Base-by-base conservation (phyloP, 352 stramenopile genomes). In the Phytophthora aleatoria region DNA sequence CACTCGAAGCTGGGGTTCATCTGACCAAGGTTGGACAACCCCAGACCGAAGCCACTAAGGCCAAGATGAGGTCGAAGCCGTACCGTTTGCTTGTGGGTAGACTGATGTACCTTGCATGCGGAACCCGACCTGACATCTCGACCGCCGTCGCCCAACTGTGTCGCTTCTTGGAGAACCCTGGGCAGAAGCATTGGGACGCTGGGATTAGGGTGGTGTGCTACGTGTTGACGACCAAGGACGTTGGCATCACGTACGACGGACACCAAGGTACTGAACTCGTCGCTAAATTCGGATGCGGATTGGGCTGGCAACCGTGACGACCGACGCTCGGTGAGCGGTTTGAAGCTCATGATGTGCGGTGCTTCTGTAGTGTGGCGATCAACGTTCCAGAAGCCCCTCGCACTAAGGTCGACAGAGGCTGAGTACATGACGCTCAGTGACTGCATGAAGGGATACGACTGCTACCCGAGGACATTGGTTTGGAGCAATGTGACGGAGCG, bases 401-500 rank as follows among this genome's bases (percentile, higher is more conserved):
- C 52, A 15, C 39, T 73, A 0, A 62, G 64, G 35, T 63, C 54
- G 12, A 59, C 58, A 15, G 58, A 77, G 38, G 69, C 58, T 15
- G 64, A 77, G 43, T 77, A 73, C 59, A 64, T 74, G 64, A 59
- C 59, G 26, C 49, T 71, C 28, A 56, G 39, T 35, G 36, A 60
- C 9, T 73, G 59, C 41, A 43, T 64, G 4, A 57, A 77, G 50
- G 64, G 59, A 57, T 62, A 31, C 48, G 57, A 20, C 31, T 48
- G 0, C 54, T 70, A 6, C 31, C 67, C 5, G 50, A 59, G 11
- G 49, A 74, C 30, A 36, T 70, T 16, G 36, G 44, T 31, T 11
- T 6, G 6, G 24, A 42, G 20, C 30, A 68, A 38, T 13, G 6
- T 20, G 35, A 11, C 3, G 1, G 28, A 5, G 52, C 39, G 20